Conservation (phyloP, 2,329 filamentous ascomycete species). For the Pseudogymnoascus sp. region DNA sequence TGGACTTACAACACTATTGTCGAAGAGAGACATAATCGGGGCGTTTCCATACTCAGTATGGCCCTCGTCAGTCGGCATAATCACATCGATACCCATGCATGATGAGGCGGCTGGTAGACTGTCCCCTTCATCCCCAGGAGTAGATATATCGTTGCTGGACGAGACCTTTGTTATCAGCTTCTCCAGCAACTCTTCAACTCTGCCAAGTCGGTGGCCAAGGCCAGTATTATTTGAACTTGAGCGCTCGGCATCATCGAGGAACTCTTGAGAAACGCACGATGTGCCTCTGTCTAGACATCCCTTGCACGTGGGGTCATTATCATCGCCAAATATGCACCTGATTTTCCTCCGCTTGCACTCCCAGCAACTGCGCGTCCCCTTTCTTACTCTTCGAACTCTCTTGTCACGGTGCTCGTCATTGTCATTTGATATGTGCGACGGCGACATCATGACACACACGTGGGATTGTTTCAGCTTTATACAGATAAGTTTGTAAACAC, state of each 20-base stretch:
- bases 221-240: constrained; percentile 17
- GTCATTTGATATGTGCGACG: background rate
- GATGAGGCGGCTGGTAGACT: constrained; percentile 11
- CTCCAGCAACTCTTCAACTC: constrained; percentile 23
- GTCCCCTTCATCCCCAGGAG: background rate
- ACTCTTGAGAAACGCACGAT: constrained; percentile 26
- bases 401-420: constrained; percentile 22
- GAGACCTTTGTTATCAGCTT: constrained; percentile 23
- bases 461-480: background rate
- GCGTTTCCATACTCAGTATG: constrained; percentile 13
- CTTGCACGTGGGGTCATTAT: constrained; percentile 34
- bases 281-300: constrained; percentile 36
- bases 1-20: constrained; percentile 22
- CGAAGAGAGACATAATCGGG: constrained; percentile 24
- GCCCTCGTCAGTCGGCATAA: constrained; percentile 16
- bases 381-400: constrained; percentile 24
- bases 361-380: constrained; percentile 51
- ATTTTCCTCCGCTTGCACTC: constrained; percentile 50
- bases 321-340: constrained; percentile 37
- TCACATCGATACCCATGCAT: constrained; percentile 22
- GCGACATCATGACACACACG: background rate
- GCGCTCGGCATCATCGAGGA: constrained; percentile 24
- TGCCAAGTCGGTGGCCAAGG: constrained; percentile 25
- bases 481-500: background rate
- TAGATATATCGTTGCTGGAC: constrained; percentile 14